phyloP scores from a whole-genome alignment of 1,139 yeast genomes.

The Blastobotrys persicus region DNA sequence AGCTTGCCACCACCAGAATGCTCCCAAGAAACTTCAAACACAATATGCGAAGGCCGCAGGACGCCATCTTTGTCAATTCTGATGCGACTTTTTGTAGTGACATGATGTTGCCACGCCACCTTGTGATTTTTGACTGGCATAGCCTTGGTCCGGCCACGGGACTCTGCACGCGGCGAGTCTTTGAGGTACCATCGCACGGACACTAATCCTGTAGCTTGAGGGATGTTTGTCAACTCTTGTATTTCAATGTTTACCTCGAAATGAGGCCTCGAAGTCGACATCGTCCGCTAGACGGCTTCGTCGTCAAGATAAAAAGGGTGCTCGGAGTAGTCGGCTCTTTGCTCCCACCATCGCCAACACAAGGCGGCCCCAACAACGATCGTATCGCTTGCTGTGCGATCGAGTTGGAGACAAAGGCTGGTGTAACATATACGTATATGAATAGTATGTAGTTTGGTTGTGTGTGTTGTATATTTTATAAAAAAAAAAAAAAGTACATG shows the following conservation, averaged over 20 bases:
- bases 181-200: slow-evolving; percentile 58
- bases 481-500: too few species aligned
- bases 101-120: slow-evolving; percentile 47
- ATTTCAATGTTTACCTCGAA: slow-evolving; percentile 61
- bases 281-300: not conserved
- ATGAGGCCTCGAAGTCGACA: slow-evolving; percentile 39
- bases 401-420: too few species aligned
- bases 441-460: too few species aligned
- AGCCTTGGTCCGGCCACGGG: slow-evolving; percentile 47
- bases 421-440: too few species aligned
- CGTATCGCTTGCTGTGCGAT: too few species aligned
- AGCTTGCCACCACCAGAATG: slow-evolving; percentile 36
- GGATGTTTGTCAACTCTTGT: slow-evolving; percentile 74
- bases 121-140: slow-evolving; percentile 49
- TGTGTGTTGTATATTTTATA: too few species aligned
- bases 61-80: slow-evolving; percentile 40
- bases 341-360: too few species aligned
- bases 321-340: too few species aligned
- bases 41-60: slow-evolving; percentile 30
- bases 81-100: slow-evolving; percentile 42
- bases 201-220: slow-evolving; percentile 71
- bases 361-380: too few species aligned
- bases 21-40: slow-evolving; percentile 42
- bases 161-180: slow-evolving; percentile 43
- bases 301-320: too few species aligned